Evolutionary conservation across 257 asterid species (phyloP).

Genomic region (Nicotiana paniculata): DNA sequence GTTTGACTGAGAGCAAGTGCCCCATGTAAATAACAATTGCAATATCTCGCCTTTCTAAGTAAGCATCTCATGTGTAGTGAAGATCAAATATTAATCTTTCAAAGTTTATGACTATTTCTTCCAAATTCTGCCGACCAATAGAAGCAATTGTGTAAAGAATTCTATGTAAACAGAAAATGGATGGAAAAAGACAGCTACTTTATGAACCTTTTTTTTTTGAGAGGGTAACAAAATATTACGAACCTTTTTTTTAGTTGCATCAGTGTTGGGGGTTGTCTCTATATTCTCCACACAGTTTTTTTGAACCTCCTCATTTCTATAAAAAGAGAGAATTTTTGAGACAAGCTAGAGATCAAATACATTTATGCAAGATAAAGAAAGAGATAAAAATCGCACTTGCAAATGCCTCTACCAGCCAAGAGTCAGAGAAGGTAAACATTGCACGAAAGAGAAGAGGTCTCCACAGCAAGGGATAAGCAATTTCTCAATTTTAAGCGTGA

Average conservation of each 20-base stretch:
- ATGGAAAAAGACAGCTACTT: not conserved
- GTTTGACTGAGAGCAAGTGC: not conserved
- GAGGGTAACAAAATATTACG: not conserved
- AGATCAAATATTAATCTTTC: not conserved
- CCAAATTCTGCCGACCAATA: slow-evolving; percentile 4
- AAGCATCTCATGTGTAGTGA: not conserved
- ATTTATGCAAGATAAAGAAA: not conserved
- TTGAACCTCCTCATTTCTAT: slow-evolving; percentile 38
- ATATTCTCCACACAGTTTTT: slow-evolving; percentile 31
- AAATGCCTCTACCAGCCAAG: slow-evolving; percentile 1
- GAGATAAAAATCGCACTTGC: not conserved
- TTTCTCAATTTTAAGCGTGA: not conserved
- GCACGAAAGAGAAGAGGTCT: not conserved
- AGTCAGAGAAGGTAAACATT: not conserved
- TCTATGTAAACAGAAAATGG: not conserved
- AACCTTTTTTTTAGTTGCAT: slow-evolving; percentile 48
- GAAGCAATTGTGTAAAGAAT: not conserved
- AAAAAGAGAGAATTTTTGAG: slow-evolving; percentile 13
- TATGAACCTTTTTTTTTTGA: slow-evolving; percentile 32
- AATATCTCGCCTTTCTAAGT: not conserved
- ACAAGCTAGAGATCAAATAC: slow-evolving; percentile 5
- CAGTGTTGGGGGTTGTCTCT: slow-evolving; percentile 27
- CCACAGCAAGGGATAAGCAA: not conserved
- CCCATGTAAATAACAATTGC: not conserved
- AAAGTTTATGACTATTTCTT: not conserved